Evolutionary conservation across 192 early-diverging fungal species (phyloP).

Genomic region (Entomortierella beljakovae): DNA sequence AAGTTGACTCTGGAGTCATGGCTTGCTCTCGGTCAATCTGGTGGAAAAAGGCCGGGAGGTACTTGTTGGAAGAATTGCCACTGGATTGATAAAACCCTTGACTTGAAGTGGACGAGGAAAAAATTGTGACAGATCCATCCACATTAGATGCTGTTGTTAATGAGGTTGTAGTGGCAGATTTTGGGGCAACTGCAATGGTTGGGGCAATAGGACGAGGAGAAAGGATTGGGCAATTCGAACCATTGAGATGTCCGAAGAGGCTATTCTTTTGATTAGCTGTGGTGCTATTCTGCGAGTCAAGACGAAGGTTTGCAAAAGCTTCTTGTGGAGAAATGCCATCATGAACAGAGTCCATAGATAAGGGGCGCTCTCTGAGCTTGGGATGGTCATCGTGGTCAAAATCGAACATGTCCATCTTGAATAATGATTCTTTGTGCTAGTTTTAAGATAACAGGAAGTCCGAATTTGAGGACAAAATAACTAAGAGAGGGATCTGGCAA

Average conservation of each 20-base stretch:
- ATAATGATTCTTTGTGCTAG: too few relatives aligned
- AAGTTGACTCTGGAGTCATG: slow-evolving; percentile 46
- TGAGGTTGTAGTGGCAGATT: not conserved
- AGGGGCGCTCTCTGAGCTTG: slow-evolving; percentile 37
- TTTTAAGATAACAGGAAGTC: not conserved
- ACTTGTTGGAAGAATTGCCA: slow-evolving; percentile 38
- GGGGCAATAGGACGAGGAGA: slow-evolving; percentile 37
- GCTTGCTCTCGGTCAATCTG: slow-evolving; percentile 49
- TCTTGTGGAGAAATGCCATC: slow-evolving; percentile 15
- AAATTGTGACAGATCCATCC: slow-evolving; percentile 6
- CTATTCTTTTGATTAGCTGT: slow-evolving; percentile 9
- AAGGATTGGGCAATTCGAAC: slow-evolving; percentile 21
- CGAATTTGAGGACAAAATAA: not conserved
- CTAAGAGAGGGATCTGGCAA: slow-evolving; percentile 33
- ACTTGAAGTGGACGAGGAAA: slow-evolving; percentile 4
- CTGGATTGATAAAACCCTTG: slow-evolving; percentile 23
- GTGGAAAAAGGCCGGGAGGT: slow-evolving; percentile 49
- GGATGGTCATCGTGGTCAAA: slow-evolving; percentile 65
- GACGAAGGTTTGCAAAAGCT: slow-evolving; percentile 18
- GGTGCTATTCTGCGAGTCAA: slow-evolving; percentile 4
- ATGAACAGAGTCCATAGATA: slow-evolving; percentile 47
- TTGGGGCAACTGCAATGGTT: not conserved
- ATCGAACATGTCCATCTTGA: slow-evolving; percentile 59
- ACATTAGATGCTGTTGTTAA: not conserved
- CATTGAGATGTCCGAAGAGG: not conserved